These are phyloP conservation scores for Phytopythium cucurbitacearum DNA, from an alignment of 352 stramenopile species.

Conservation along the genomic window DNA sequence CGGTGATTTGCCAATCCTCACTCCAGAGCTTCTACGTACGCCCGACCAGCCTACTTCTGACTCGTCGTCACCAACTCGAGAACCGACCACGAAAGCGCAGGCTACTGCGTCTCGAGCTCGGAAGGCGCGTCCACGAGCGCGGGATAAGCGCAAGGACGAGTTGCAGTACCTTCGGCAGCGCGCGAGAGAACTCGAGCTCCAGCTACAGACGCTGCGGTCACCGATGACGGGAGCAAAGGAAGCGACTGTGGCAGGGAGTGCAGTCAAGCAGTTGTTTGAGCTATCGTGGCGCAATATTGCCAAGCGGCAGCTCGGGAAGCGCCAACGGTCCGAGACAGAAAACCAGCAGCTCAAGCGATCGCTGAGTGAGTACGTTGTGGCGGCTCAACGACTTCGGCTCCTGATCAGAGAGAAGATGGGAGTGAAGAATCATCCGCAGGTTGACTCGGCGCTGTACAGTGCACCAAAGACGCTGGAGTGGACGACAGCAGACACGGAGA, in stretches of 20 bases:
- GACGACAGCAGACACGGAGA: no score
- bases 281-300: slow-evolving; percentile 4
- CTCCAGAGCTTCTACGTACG: no score
- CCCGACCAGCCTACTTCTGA: no score
- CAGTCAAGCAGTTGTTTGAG: background rate
- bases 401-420: background rate
- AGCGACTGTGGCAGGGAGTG: no score
- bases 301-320: background rate
- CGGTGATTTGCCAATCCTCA: no score
- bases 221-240: no score
- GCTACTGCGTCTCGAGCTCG: no score
- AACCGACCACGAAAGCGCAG: no score
- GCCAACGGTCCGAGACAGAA: slow-evolving; percentile 1
- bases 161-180: slow-evolving; percentile 1
- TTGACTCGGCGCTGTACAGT: no score
- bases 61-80: no score
- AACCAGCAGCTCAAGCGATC: slow-evolving; percentile 1
- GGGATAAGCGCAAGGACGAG: slow-evolving; percentile 2
- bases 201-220: background rate
- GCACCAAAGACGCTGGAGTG: no score
- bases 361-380: background rate
- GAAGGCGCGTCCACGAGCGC: background rate
- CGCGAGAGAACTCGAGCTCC: slow-evolving; percentile 4
- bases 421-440: background rate
- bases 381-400: background rate